A percentile compares a stretch with the other conserved stretches of the same genome.
phyloP scores from a whole-genome alignment of 768 basidiomycete genomes.

The Tulasnella sp. region DNA sequence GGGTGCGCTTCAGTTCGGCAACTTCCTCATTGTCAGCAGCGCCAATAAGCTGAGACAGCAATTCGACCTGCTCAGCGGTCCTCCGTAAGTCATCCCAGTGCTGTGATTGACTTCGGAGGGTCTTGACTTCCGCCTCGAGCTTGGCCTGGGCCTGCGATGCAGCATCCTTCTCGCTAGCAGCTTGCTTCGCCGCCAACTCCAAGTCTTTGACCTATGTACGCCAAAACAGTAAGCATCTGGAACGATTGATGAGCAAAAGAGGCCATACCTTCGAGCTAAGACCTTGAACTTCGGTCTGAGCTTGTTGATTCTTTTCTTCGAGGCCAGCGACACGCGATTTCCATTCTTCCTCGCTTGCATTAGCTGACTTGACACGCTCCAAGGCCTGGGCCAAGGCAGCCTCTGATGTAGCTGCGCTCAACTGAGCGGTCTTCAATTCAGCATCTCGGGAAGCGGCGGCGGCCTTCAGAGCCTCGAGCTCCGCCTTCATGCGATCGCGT shows the following conservation, averaged over 20 bases:
- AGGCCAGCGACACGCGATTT: slow-evolving; percentile 59
- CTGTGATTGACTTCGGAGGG: slow-evolving; percentile 57
- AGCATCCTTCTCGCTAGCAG: slow-evolving; percentile 61
- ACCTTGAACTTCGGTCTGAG: slow-evolving; percentile 52
- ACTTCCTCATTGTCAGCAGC: slow-evolving; percentile 69
- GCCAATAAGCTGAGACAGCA: slow-evolving; percentile 57
- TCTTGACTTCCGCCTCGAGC: slow-evolving; percentile 60
- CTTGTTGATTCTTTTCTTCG: slow-evolving; percentile 58
- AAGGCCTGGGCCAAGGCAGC: slow-evolving; percentile 66
- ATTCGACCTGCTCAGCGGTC: slow-evolving; percentile 68
- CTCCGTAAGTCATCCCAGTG: slow-evolving; percentile 75
- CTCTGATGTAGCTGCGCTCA: slow-evolving; percentile 59
- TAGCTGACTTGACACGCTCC: not conserved
- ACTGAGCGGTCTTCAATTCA: slow-evolving; percentile 49
- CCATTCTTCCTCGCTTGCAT: not conserved
- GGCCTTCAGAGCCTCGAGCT: slow-evolving; percentile 55
- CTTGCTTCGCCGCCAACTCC: slow-evolving; percentile 55
- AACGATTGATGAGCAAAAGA: not conserved
- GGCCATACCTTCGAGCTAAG: slow-evolving; percentile 58
- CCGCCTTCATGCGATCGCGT: slow-evolving; percentile 55
- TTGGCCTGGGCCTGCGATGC: slow-evolving; percentile 49
- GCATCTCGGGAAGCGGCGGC: slow-evolving; percentile 44
- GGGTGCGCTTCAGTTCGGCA: slow-evolving; percentile 60
- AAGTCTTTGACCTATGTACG: slow-evolving; percentile 54
- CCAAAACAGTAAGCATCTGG: slow-evolving; percentile 26